These are phyloP conservation scores for Phaeodactylum tricornutum DNA, from an alignment of 108 stramenopile genomes.

Conservation along the genomic window DNA sequence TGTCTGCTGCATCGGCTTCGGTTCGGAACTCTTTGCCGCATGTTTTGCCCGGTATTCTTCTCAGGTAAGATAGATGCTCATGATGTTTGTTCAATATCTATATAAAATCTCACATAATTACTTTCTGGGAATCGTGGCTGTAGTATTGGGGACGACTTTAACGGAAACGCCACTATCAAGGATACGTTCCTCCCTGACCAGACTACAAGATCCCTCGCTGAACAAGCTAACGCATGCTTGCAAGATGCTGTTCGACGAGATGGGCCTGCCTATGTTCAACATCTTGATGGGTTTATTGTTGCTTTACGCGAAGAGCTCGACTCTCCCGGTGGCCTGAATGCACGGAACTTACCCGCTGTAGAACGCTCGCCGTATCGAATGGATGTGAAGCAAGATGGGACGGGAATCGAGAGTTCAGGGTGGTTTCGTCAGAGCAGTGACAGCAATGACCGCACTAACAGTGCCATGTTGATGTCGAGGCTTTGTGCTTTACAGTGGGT, in stretches of 20 bases:
- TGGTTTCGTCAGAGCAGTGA: constrained; percentile 67
- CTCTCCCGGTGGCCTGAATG: constrained; percentile 68
- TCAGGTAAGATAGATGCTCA: constrained; percentile 19
- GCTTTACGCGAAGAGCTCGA: constrained; percentile 79
- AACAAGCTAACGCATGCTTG: constrained; percentile 67
- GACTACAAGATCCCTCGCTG: constrained; percentile 72
- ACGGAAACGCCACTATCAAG: constrained; percentile 23
- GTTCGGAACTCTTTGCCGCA: constrained; percentile 76
- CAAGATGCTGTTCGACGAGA: constrained; percentile 71
- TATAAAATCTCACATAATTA: background rate
- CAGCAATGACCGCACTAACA: constrained; percentile 28
- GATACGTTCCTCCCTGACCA: constrained; percentile 74
- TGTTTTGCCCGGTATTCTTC: constrained; percentile 72
- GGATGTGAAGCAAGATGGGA: constrained; percentile 79
- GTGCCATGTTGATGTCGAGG: constrained; percentile 60
- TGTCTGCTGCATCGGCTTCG: constrained; percentile 56
- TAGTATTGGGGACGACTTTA: constrained; percentile 1
- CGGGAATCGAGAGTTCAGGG: constrained; percentile 73
- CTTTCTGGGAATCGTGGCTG: background rate
- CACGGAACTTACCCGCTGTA: constrained; percentile 58
- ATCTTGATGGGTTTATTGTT: constrained; percentile 77
- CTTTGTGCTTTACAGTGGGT: constrained; percentile 82
- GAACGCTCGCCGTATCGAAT: constrained; percentile 74
- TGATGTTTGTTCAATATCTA: too few relatives aligned
- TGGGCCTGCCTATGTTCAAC: constrained; percentile 65